These are phyloP conservation scores for Euphorbia schlechtendalii DNA, from an alignment of 441 rosid genomes.

Conservation along the genomic window DNA sequence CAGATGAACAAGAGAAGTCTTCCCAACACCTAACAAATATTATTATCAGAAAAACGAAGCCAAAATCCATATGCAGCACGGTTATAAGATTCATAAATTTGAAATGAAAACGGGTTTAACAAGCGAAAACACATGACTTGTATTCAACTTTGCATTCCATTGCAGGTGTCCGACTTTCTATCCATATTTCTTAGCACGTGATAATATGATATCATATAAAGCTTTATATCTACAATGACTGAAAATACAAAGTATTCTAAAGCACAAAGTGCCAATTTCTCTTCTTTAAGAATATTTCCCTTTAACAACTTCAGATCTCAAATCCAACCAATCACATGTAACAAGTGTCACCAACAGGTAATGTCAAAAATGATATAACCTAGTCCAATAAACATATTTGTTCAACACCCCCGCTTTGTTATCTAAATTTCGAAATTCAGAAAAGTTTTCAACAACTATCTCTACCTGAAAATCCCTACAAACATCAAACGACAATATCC, in stretches of 20 bases:
- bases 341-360: background rate
- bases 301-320: conserved; percentile 1
- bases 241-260: background rate
- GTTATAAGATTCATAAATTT: background rate
- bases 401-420: background rate
- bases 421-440: background rate
- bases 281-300: background rate
- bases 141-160: background rate
- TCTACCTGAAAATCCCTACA: too few relatives aligned
- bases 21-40: conserved; percentile 70
- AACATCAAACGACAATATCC: too few relatives aligned
- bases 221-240: background rate
- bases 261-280: background rate
- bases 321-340: too few relatives aligned
- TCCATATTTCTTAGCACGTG: background rate
- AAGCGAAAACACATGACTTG: background rate
- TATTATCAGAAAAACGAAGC: conserved; percentile 15
- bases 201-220: background rate
- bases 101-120: background rate
- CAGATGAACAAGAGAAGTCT: conserved; percentile 86
- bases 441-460: too few relatives aligned
- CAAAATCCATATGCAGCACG: background rate
- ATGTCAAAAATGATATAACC: background rate
- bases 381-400: background rate
- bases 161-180: background rate